phyloP scores from a whole-genome alignment of 73 alveolate species.

The Blepharisma stoltei region DNA sequence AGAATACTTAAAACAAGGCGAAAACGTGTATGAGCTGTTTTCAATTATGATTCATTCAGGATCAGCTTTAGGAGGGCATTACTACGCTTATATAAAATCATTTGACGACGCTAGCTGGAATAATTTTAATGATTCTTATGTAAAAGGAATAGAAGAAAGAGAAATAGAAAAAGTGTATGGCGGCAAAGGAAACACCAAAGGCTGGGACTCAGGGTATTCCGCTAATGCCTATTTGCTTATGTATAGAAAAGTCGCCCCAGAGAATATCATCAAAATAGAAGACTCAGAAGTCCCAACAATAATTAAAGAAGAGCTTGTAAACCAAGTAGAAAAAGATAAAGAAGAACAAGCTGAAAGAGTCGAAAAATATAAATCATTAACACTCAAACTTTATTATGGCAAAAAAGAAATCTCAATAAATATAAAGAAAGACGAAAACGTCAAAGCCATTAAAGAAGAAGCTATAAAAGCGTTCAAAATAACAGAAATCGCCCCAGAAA shows the following conservation, averaged over 20 bases:
- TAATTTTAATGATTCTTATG: slow-evolving; percentile 80
- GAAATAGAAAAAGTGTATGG: slow-evolving; percentile 74
- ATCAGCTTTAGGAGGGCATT: slow-evolving; percentile 95
- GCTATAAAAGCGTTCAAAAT: not conserved
- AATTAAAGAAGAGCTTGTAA: slow-evolving; percentile 49
- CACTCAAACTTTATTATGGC: slow-evolving; percentile 2
- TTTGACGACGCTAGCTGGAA: slow-evolving; percentile 83
- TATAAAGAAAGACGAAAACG: not conserved
- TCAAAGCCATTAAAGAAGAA: slow-evolving; percentile 11
- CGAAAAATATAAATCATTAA: slow-evolving; percentile 8
- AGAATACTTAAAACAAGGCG: slow-evolving; percentile 71
- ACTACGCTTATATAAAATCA: slow-evolving; percentile 86
- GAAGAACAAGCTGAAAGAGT: slow-evolving; percentile 46
- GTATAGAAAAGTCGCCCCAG: slow-evolving; percentile 59
- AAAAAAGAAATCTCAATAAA: slow-evolving; percentile 11
- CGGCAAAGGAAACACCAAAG: slow-evolving; percentile 43
- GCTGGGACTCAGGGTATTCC: slow-evolving; percentile 28
- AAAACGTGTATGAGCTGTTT: slow-evolving; percentile 82
- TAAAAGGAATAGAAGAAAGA: slow-evolving; percentile 55
- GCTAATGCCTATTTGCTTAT: slow-evolving; percentile 84
- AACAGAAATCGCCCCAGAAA: not conserved
- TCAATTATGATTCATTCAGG: slow-evolving; percentile 89
- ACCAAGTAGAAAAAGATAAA: slow-evolving; percentile 50
- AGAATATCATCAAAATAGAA: slow-evolving; percentile 36
- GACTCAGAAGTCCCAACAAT: slow-evolving; percentile 44